Percentiles rank a stretch among this genome's conserved stretches.
Conservation (phyloP, 2,329 filamentous ascomycete genomes). For the Penicillium sp. region DNA sequence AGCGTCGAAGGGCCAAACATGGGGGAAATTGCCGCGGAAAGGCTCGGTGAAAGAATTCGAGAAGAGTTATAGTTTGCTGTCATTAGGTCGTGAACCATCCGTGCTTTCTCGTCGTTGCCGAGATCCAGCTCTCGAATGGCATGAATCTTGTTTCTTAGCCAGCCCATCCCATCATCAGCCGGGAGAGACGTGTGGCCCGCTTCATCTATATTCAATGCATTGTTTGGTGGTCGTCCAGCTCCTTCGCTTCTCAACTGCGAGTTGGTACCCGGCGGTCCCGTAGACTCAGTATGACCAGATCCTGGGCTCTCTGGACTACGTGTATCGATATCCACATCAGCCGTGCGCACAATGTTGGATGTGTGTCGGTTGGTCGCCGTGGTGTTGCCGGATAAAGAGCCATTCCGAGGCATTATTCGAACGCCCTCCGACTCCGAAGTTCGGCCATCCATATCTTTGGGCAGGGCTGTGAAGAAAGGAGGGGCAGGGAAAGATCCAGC, state of each 20-base stretch:
- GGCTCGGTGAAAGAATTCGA: constrained; percentile 24
- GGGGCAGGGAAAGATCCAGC: constrained; percentile 23
- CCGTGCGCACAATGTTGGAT: neutral
- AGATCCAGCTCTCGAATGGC: constrained; percentile 63
- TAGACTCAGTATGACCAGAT: constrained; percentile 1
- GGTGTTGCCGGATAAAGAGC: neutral
- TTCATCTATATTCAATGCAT: constrained; percentile 16
- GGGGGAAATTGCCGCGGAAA: constrained; percentile 15
- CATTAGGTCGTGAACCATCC: constrained; percentile 67
- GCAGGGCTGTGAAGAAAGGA: constrained; percentile 19
- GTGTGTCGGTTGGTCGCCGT: neutral
- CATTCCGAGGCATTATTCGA: constrained; percentile 9
- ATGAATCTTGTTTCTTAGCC: constrained; percentile 65
- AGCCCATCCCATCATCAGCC: constrained; percentile 75
- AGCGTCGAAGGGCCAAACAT: constrained; percentile 24
- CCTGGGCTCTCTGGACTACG: neutral
- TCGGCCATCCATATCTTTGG: constrained; percentile 26
- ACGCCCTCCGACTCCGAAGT: constrained; percentile 15
- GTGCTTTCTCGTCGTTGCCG: constrained; percentile 64
- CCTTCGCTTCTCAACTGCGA: neutral
- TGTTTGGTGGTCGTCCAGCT: neutral
- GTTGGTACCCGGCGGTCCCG: neutral
- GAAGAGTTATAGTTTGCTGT: constrained; percentile 64
- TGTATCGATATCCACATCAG: neutral
- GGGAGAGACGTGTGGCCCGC: constrained; percentile 49